Evolutionary conservation across 2,329 filamentous ascomycete species (phyloP).

Genomic region (Leptographium flavum): DNA sequence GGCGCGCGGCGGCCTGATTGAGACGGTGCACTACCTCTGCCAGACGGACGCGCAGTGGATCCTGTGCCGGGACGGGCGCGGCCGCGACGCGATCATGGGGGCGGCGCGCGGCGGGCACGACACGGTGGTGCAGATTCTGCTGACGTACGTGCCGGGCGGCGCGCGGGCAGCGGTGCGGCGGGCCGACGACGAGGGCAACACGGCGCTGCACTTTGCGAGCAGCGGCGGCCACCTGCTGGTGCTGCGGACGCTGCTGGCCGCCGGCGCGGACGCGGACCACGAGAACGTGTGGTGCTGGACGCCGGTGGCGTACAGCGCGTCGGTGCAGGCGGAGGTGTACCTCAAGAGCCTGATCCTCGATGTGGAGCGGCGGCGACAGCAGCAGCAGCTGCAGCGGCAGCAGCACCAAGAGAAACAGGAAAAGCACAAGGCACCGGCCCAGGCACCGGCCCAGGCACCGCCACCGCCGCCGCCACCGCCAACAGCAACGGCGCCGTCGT

Average conservation of each 20-base stretch:
- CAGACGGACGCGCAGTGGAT: constrained; percentile 49
- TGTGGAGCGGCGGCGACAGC: constrained; percentile 44
- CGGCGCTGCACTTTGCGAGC: constrained; percentile 73
- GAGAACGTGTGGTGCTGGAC: constrained; percentile 71
- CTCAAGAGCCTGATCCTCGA: constrained; percentile 64
- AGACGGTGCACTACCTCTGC: constrained; percentile 59
- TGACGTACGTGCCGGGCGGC: constrained; percentile 45
- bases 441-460: too few relatives aligned
- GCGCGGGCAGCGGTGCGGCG: constrained; percentile 37
- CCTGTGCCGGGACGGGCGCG: constrained; percentile 48
- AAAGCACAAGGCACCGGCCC: constrained; percentile 5
- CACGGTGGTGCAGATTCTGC: constrained; percentile 48
- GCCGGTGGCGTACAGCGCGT: constrained; percentile 69
- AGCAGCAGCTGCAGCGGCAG: neutral
- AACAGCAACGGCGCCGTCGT: too few relatives aligned
- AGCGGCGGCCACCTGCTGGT: constrained; percentile 69
- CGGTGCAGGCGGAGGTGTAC: constrained; percentile 72
- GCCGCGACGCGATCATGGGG: constrained; percentile 60
- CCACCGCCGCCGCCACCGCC: too few relatives aligned
- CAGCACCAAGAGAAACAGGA: too few relatives aligned
- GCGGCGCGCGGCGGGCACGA: constrained; percentile 47
- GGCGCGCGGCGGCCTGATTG: constrained; percentile 52
- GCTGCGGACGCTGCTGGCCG: constrained; percentile 60
- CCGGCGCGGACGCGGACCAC: constrained; percentile 60
- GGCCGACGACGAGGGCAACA: constrained; percentile 64